Conservation (phyloP, 2,329 filamentous ascomycete species). For the Trichoderma atrobrunneum region DNA sequence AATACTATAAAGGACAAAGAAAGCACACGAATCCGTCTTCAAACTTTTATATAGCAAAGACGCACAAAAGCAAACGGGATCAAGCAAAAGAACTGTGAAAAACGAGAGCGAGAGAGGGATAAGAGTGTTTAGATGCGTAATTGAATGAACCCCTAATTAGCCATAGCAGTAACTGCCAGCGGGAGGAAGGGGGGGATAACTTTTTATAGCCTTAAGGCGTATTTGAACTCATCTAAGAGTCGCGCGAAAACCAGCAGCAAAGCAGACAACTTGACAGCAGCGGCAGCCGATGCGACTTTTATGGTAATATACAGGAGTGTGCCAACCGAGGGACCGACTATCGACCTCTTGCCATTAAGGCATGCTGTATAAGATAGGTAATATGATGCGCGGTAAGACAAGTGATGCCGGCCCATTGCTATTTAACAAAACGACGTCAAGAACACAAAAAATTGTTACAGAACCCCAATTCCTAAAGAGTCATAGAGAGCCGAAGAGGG, state of each 20-base stretch:
- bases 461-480: slow-evolving; percentile 30
- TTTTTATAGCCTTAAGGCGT: slow-evolving; percentile 33
- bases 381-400: slow-evolving; percentile 25
- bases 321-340: slow-evolving; percentile 38
- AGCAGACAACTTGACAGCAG: slow-evolving; percentile 35
- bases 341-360: slow-evolving; percentile 33
- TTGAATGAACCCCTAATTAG: slow-evolving; percentile 4
- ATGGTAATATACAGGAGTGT: slow-evolving; percentile 57
- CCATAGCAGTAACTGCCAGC: slow-evolving; percentile 26
- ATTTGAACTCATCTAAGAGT: slow-evolving; percentile 39
- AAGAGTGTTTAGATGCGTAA: not conserved
- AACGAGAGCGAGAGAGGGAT: not conserved
- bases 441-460: slow-evolving; percentile 24
- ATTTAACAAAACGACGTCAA: slow-evolving; percentile 26
- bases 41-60: not conserved
- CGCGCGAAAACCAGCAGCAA: slow-evolving; percentile 33
- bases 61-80: not conserved
- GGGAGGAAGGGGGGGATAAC: slow-evolving; percentile 27
- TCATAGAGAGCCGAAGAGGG: slow-evolving; percentile 24
- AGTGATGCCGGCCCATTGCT: slow-evolving; percentile 29
- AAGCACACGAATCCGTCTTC: not conserved
- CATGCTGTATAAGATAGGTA: slow-evolving; percentile 28
- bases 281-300: slow-evolving; percentile 46
- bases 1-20: not conserved
- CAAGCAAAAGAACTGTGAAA: not conserved